A percentile compares a stretch with the other conserved stretches of the same genome.
phyloP scores from a whole-genome alignment of 352 stramenopile genomes.

The Blastocystis sp. region DNA sequence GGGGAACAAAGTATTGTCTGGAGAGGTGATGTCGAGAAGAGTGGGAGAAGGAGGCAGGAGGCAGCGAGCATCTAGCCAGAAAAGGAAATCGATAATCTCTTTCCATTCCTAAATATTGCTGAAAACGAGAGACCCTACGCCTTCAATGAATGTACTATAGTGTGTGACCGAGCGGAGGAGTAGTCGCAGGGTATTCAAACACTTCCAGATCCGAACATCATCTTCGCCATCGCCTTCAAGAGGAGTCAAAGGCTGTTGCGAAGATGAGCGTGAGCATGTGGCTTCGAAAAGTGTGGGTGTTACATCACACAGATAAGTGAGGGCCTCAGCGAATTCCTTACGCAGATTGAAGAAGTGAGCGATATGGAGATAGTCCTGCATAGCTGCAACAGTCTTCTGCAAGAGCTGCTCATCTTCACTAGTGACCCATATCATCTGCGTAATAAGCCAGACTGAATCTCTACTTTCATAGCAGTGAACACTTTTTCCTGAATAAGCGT shows the following conservation, averaged over 20 bases:
- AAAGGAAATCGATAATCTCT: neutral
- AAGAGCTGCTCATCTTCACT: constrained; percentile 50
- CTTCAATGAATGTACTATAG: neutral
- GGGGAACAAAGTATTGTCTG: constrained; percentile 5
- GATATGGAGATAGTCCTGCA: constrained; percentile 29
- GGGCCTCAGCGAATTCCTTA: neutral
- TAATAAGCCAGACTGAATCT: neutral
- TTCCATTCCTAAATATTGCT: constrained; percentile 28
- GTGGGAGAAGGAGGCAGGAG: constrained; percentile 13
- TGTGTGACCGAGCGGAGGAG: neutral
- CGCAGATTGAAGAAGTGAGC: constrained; percentile 5
- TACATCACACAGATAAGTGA: neutral
- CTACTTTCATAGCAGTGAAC: constrained; percentile 85
- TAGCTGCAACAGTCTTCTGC: neutral
- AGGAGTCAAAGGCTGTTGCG: neutral
- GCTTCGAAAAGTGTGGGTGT: neutral
- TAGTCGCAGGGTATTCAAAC: neutral
- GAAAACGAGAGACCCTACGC: neutral
- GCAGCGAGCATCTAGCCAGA: constrained; percentile 27
- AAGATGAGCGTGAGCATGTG: neutral
- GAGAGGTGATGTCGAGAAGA: constrained; percentile 6
- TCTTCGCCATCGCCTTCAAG: neutral
- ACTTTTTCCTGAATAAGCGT: constrained; percentile 93
- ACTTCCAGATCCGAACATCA: constrained; percentile 8
- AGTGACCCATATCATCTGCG: neutral